Evolutionary conservation across 805 yeast genomes (phyloP).

Genomic region (Metschnikowia arizonensis): DNA sequence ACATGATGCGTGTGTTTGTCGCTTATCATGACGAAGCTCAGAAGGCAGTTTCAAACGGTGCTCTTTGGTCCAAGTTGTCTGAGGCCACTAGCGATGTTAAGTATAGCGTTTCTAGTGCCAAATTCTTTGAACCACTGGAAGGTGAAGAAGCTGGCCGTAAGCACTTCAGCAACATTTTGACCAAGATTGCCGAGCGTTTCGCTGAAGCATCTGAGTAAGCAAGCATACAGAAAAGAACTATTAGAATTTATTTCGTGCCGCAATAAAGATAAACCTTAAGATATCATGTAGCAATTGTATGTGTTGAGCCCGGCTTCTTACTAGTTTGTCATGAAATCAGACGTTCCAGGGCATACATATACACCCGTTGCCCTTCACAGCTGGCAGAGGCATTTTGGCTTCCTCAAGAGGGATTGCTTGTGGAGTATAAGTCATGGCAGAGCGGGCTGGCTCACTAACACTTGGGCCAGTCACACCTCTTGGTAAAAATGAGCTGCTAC

Average conservation of each 20-base stretch:
- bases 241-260: constrained; percentile 8
- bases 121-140: constrained; percentile 91
- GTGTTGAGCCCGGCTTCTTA: background rate
- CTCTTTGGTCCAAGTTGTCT: constrained; percentile 87
- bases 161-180: constrained; percentile 73
- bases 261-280: constrained; percentile 2
- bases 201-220: constrained; percentile 88
- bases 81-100: constrained; percentile 89
- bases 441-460: constrained; percentile 4
- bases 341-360: background rate
- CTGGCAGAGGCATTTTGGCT: constrained; percentile 5
- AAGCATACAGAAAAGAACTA: constrained; percentile 2
- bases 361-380: background rate
- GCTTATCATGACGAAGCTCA: constrained; percentile 95
- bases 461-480: constrained; percentile 8
- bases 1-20: constrained; percentile 95
- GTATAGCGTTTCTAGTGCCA: constrained; percentile 90
- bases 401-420: constrained; percentile 12
- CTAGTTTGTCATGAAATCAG: background rate
- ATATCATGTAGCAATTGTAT: background rate
- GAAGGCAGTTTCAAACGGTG: constrained; percentile 91
- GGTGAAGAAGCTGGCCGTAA: constrained; percentile 76
- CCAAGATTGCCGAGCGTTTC: constrained; percentile 80
- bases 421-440: constrained; percentile 13
- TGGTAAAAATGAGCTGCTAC: constrained; percentile 15